phyloP scores from a whole-genome alignment of 805 yeast genomes.

The Candida ulmi region DNA sequence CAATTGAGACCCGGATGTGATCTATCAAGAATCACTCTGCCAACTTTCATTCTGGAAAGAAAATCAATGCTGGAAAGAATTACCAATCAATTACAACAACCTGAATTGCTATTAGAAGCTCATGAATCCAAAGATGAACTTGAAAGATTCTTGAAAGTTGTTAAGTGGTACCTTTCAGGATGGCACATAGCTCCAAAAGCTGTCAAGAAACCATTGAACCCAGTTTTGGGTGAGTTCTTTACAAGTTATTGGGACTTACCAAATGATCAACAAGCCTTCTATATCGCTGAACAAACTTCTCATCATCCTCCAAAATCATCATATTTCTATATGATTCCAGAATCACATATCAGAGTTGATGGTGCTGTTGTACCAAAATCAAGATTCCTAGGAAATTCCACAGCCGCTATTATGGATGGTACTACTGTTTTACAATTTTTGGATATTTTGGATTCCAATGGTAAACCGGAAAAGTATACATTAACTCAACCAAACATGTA shows the following conservation, averaged over 20 bases:
- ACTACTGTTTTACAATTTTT: conserved; percentile 63
- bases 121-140: conserved; percentile 51
- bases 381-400: conserved; percentile 86
- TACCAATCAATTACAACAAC: conserved; percentile 80
- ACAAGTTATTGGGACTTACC: conserved; percentile 90
- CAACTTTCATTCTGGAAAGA: conserved; percentile 91
- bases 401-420: conserved; percentile 98
- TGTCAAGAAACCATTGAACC: conserved; percentile 94
- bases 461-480: conserved; percentile 61
- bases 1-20: conserved; percentile 93
- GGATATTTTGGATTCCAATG: conserved; percentile 44
- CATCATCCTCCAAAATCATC: conserved; percentile 99
- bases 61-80: conserved; percentile 95
- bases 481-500: conserved; percentile 95
- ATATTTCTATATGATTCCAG: conserved; percentile 84
- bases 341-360: conserved; percentile 74
- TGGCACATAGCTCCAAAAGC: conserved; percentile 99
- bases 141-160: conserved; percentile 66
- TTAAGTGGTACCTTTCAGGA: conserved; percentile 87
- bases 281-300: conserved; percentile 89
- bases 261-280: conserved; percentile 66
- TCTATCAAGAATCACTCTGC: conserved; percentile 83
- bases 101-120: conserved; percentile 68
- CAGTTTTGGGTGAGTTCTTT: conserved; percentile 88
- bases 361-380: conserved; percentile 87